phyloP scores from a whole-genome alignment of 1,284 basidiomycete genomes.

The Sparassis latifolia region DNA sequence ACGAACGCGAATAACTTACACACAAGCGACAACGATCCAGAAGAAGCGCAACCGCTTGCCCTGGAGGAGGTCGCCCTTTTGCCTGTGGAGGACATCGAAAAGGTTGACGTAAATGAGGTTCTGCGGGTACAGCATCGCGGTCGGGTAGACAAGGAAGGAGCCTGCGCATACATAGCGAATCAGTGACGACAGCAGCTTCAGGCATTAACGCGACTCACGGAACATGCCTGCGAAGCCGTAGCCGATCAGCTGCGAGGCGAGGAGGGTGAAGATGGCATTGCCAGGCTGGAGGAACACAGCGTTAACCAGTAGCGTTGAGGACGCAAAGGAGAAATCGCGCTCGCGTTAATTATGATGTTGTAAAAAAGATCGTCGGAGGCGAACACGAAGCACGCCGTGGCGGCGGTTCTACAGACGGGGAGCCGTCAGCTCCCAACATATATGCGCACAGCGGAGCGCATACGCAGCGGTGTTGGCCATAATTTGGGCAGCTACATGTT shows the following conservation, averaged over 20 bases:
- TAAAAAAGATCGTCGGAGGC: conserved; percentile 31
- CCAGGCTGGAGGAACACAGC: conserved; percentile 8
- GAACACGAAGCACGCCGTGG: conserved; percentile 22
- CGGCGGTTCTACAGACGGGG: background rate
- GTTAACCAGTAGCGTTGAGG: background rate
- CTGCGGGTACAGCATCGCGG: conserved; percentile 19
- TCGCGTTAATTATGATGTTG: conserved; percentile 26
- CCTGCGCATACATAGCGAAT: conserved; percentile 1
- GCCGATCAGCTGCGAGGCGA: conserved; percentile 24
- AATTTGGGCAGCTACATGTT: conserved; percentile 57
- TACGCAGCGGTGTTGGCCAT: conserved; percentile 31
- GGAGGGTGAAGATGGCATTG: conserved; percentile 31
- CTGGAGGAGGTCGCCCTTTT: conserved; percentile 36
- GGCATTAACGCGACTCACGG: background rate
- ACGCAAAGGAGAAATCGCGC: background rate
- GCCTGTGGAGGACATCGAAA: conserved; percentile 49
- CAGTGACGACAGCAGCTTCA: background rate
- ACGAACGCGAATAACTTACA: conserved; percentile 12
- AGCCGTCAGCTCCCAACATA: background rate
- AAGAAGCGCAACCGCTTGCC: conserved; percentile 43
- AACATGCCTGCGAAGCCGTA: conserved; percentile 21
- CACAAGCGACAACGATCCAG: conserved; percentile 45
- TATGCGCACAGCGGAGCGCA: background rate
- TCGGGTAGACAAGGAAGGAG: conserved; percentile 33
- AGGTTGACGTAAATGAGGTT: conserved; percentile 41